These are phyloP conservation scores for Chiua sp. DNA, from an alignment of 1,284 basidiomycete species.

Conservation along the genomic window DNA sequence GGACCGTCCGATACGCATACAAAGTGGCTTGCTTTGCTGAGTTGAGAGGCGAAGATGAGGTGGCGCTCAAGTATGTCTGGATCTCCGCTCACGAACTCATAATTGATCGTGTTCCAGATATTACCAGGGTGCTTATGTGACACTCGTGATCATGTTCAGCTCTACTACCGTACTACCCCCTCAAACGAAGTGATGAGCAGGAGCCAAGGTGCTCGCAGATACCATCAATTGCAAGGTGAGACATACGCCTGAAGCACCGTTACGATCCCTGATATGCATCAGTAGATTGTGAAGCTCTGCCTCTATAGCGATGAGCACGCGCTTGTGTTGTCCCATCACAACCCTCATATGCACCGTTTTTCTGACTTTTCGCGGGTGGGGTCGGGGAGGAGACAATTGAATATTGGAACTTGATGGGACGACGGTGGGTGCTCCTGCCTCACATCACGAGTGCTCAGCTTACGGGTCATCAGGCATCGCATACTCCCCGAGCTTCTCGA, in stretches of 20 bases:
- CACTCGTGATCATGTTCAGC: constrained; percentile 84
- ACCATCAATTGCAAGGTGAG: too few relatives aligned
- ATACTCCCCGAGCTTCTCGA: too few relatives aligned
- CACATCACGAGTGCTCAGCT: too few relatives aligned
- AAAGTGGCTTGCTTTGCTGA: constrained; percentile 96
- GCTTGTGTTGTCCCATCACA: constrained; percentile 80
- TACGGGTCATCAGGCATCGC: too few relatives aligned
- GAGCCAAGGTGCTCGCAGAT: constrained; percentile 89
- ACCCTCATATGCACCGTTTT: constrained; percentile 24
- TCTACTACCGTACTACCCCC: constrained; percentile 83
- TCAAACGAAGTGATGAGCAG: constrained; percentile 96
- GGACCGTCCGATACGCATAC: constrained; percentile 97
- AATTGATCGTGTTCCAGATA: constrained; percentile 57
- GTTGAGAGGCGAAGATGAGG: constrained; percentile 57
- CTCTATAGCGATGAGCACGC: constrained; percentile 87
- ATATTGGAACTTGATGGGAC: constrained; percentile 89
- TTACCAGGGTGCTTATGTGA: constrained; percentile 90
- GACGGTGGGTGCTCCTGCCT: too few relatives aligned
- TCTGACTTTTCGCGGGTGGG: constrained; percentile 95
- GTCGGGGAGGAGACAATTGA: constrained; percentile 97
- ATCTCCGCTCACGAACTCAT: not conserved
- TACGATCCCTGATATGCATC: too few relatives aligned
- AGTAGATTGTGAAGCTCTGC: constrained; percentile 62
- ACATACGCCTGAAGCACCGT: too few relatives aligned
- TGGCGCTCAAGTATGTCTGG: constrained; percentile 45